phyloP scores from a whole-genome alignment of 2,329 filamentous ascomycete genomes.

The Elsinoe arachidis region DNA sequence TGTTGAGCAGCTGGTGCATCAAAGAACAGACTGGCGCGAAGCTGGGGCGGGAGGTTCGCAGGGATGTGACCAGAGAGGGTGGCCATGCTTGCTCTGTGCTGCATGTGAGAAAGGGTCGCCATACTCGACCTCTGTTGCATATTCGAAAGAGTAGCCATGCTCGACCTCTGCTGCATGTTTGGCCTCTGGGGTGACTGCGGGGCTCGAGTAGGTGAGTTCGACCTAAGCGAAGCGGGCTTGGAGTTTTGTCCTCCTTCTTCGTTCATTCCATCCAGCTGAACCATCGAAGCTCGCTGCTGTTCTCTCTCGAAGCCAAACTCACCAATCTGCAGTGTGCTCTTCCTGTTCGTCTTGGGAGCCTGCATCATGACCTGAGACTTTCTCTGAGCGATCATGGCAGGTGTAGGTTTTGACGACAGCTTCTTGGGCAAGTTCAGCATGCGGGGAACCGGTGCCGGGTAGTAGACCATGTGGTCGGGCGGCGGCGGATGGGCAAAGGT shows the following conservation, averaged over 20 bases:
- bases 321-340: conserved; percentile 36
- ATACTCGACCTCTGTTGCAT: conserved; percentile 18
- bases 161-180: conserved; percentile 10
- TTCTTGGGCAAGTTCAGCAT: conserved; percentile 89
- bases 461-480: conserved; percentile 80
- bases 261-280: background rate
- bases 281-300: background rate
- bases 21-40: conserved; percentile 87
- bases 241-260: background rate
- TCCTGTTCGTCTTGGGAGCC: conserved; percentile 48
- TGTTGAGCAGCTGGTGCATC: conserved; percentile 47
- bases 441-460: conserved; percentile 86
- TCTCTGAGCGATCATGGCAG: conserved; percentile 56
- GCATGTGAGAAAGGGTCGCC: conserved; percentile 12
- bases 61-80: conserved; percentile 26
- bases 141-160: background rate
- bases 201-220: background rate
- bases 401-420: conserved; percentile 64
- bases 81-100: conserved; percentile 30
- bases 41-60: conserved; percentile 63
- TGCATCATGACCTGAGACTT: conserved; percentile 64
- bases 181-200: background rate
- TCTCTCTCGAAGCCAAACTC: conserved; percentile 14
- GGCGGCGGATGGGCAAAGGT: conserved; percentile 54
- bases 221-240: conserved; percentile 1